Conservation (phyloP, 257 asterid genomes). For the Sherardia arvensis region DNA sequence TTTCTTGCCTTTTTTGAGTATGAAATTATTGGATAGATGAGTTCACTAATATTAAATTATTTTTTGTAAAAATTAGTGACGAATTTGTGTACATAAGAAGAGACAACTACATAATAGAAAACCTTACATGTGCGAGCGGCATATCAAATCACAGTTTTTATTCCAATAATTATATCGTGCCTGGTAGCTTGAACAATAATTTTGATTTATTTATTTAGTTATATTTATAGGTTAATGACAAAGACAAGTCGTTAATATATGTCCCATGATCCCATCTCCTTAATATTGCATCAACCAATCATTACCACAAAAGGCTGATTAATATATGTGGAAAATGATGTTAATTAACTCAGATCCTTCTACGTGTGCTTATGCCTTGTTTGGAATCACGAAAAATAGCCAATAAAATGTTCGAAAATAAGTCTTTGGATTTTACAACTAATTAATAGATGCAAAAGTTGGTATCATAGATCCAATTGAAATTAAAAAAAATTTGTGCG, state of each 20-base stretch:
- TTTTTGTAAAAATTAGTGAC: no score
- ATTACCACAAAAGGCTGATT: conserved; percentile 1
- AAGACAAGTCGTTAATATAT: conserved; percentile 5
- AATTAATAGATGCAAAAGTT: conserved; percentile 6
- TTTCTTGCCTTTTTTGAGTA: no score
- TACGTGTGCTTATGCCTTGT: not conserved
- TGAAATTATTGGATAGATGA: no score
- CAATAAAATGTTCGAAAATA: no score
- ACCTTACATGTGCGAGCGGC: no score
- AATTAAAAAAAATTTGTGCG: no score
- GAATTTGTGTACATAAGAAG: no score
- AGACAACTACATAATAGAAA: no score
- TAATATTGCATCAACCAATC: conserved; percentile 5
- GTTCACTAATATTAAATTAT: no score
- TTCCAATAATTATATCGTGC: not conserved
- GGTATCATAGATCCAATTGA: no score
- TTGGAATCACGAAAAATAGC: not conserved
- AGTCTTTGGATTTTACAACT: not conserved
- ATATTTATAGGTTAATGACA: conserved; percentile 5
- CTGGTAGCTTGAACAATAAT: not conserved
- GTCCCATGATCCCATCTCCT: not conserved
- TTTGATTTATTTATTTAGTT: not conserved
- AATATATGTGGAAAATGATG: conserved; percentile 11
- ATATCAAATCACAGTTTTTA: not conserved
- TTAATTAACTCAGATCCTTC: not conserved